phyloP scores from a whole-genome alignment of 768 basidiomycete species.

The Tylopilus subfusipes region DNA sequence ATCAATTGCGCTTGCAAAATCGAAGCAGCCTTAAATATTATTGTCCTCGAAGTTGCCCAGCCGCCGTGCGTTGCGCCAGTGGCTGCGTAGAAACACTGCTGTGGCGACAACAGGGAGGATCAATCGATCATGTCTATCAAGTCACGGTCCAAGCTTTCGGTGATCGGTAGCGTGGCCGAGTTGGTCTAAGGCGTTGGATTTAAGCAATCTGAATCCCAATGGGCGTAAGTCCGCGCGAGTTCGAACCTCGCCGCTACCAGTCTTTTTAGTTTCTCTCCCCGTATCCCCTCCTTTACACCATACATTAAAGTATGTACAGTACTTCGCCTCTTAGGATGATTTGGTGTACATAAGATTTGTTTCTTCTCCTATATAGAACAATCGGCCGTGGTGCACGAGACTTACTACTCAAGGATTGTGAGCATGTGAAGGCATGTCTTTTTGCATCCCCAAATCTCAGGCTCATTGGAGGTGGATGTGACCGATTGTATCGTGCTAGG shows the following conservation, averaged over 20 bases:
- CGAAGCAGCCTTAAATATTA: no score
- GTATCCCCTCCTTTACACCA: no score
- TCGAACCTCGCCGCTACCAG: conserved; percentile 88
- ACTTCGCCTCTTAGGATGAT: neutral
- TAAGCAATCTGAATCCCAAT: conserved; percentile 79
- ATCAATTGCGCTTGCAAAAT: no score
- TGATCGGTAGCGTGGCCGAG: conserved; percentile 73
- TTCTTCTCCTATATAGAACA: neutral
- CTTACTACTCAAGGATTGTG: neutral
- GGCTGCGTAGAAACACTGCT: neutral
- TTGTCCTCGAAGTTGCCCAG: no score
- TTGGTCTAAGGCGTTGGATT: conserved; percentile 91
- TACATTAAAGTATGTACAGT: neutral
- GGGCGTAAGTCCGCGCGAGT: conserved; percentile 83
- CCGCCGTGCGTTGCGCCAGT: neutral
- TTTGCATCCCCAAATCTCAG: no score
- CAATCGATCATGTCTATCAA: neutral
- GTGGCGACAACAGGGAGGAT: neutral
- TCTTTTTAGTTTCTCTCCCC: conserved; percentile 1
- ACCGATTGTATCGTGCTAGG: neutral
- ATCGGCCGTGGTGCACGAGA: neutral
- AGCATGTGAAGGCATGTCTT: no score
- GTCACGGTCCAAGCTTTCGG: neutral
- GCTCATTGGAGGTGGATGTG: neutral
- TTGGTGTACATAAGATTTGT: neutral